phyloP scores from a whole-genome alignment of 352 stramenopile species.

The Globisporangium rhizosaccharum region DNA sequence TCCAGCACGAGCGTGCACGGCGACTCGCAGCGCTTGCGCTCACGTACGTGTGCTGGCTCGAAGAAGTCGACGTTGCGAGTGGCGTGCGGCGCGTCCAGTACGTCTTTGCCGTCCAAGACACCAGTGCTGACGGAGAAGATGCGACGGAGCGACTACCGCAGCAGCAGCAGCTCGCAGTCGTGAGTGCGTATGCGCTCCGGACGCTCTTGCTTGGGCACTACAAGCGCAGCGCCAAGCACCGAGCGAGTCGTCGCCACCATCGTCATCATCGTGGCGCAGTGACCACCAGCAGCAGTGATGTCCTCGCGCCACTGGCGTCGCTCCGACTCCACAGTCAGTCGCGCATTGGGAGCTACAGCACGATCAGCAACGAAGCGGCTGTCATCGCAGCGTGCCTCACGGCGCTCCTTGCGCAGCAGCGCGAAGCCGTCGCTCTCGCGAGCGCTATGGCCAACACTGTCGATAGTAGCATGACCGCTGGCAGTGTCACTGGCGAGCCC shows the following conservation, averaged over 20 bases:
- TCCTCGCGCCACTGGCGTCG: constrained; percentile 19
- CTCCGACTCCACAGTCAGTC: constrained; percentile 68
- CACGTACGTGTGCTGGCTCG: constrained; percentile 64
- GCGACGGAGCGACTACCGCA: background rate
- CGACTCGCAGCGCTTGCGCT: constrained; percentile 37
- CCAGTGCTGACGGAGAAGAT: constrained; percentile 3
- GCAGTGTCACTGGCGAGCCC: no score
- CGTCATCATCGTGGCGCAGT: background rate
- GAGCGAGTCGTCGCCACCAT: background rate
- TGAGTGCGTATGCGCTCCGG: constrained; percentile 60
- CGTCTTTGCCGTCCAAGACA: constrained; percentile 39
- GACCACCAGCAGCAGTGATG: constrained; percentile 4
- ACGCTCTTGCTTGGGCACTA: constrained; percentile 32
- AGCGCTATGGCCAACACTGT: background rate
- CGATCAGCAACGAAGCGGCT: constrained; percentile 49
- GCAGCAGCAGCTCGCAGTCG: constrained; percentile 35
- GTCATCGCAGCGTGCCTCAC: constrained; percentile 31
- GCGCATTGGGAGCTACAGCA: constrained; percentile 69
- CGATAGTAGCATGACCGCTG: background rate
- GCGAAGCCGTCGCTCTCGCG: constrained; percentile 17
- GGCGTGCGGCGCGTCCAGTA: constrained; percentile 63
- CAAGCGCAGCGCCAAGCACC: constrained; percentile 1
- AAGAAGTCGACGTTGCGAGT: constrained; percentile 60
- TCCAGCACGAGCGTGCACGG: constrained; percentile 39
- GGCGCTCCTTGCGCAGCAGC: no score